Percentiles rank a stretch among this genome's conserved stretches.
These are phyloP conservation scores for Lasiodiplodia gonubiensis DNA, from an alignment of 2,329 filamentous ascomycete species.

Conservation along the genomic window DNA sequence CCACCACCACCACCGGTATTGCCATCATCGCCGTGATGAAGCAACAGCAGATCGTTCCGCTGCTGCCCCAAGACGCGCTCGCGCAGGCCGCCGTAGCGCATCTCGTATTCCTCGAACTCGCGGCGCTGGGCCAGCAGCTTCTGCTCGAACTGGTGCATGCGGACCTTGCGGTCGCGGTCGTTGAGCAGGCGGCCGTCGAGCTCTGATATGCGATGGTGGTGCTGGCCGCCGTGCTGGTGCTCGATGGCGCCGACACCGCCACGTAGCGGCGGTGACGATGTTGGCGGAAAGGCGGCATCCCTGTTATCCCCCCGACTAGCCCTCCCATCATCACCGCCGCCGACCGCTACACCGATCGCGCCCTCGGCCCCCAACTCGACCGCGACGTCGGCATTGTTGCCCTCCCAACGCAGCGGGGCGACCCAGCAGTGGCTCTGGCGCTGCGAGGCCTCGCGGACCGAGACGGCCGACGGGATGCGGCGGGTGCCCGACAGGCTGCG, in stretches of 20 bases:
- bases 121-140: conserved; percentile 8
- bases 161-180: conserved; percentile 20
- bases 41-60: not conserved
- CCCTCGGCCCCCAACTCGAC: not conserved
- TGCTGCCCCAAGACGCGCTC: not conserved
- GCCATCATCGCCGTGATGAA: not conserved
- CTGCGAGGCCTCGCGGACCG: conserved; percentile 37
- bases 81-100: not conserved
- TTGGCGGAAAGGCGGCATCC: not conserved
- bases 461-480: conserved; percentile 34
- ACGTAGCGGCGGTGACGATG: not conserved
- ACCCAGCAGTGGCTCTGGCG: conserved; percentile 45
- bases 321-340: not conserved
- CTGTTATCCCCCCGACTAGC: not conserved
- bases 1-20: no score
- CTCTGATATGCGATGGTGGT: not conserved
- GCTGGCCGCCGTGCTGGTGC: not conserved
- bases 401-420: conserved; percentile 38
- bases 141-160: conserved; percentile 21
- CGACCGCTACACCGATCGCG: not conserved
- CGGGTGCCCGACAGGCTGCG: not conserved
- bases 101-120: conserved; percentile 17
- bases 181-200: conserved; percentile 20
- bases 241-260: no score
- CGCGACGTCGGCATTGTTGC: not conserved